phyloP scores from a whole-genome alignment of 2,329 filamentous ascomycete species.

The Pseudocercospora crystallina region DNA sequence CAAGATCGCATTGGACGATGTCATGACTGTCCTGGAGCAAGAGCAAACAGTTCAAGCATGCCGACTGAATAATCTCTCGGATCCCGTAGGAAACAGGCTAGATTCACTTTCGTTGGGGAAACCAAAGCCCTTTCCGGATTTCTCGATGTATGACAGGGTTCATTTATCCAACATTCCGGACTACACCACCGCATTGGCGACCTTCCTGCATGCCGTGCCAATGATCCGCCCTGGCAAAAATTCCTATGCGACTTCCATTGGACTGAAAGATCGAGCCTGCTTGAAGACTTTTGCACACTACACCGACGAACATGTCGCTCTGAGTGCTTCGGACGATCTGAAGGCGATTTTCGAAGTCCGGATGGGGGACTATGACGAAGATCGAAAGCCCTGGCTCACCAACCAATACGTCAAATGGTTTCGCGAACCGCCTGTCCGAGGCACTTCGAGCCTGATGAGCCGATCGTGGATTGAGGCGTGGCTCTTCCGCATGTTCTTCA shows the following conservation, averaged over 20 bases:
- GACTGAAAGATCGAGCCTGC: slow-evolving; percentile 11
- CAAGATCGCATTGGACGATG: slow-evolving; percentile 10
- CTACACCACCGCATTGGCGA: slow-evolving; percentile 10
- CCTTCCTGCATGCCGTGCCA: slow-evolving; percentile 8
- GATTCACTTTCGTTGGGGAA: too few species aligned
- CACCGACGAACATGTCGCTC: slow-evolving; percentile 11
- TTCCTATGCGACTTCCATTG: slow-evolving; percentile 6
- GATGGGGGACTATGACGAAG: not conserved
- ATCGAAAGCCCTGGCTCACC: not conserved
- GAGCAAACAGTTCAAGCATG: too few species aligned
- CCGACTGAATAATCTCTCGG: too few species aligned
- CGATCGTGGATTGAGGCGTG: slow-evolving; percentile 2
- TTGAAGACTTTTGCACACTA: slow-evolving; percentile 4
- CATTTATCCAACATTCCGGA: slow-evolving; percentile 18
- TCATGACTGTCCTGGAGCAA: slow-evolving; percentile 16
- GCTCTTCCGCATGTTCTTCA: slow-evolving; percentile 16
- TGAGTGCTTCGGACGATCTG: slow-evolving; percentile 4
- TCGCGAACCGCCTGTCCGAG: not conserved
- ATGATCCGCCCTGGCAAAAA: slow-evolving; percentile 2
- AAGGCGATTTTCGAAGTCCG: slow-evolving; percentile 8
- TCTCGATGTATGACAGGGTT: slow-evolving; percentile 19
- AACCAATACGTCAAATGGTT: slow-evolving; percentile 5
- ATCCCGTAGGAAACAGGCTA: too few species aligned
- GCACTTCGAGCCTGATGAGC: slow-evolving; percentile 1
- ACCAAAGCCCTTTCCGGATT: too few species aligned